These are phyloP conservation scores for Ophiocordyceps unilateralis DNA, from an alignment of 2,329 filamentous ascomycete species.

Conservation along the genomic window DNA sequence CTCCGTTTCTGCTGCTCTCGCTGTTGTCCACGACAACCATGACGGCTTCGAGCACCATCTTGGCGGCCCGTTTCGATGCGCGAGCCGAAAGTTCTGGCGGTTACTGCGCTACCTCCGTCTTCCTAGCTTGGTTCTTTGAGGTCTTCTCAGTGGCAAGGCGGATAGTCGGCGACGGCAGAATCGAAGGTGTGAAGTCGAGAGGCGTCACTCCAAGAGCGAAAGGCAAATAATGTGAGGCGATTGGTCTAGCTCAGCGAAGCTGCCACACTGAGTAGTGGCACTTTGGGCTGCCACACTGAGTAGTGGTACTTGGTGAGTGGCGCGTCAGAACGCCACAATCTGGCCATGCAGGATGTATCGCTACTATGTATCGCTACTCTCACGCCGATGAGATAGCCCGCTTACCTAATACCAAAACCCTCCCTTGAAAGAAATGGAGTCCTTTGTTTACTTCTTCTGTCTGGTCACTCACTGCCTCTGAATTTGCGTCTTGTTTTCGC, in stretches of 20 bases:
- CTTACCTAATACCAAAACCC: slow-evolving; percentile 3
- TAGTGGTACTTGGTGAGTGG: background rate
- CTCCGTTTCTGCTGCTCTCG: slow-evolving; percentile 94
- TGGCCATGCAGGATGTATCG: slow-evolving; percentile 5
- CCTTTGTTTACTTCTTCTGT: slow-evolving; percentile 22
- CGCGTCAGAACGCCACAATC: background rate
- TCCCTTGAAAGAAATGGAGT: background rate
- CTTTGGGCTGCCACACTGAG: background rate
- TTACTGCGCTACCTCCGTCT: background rate
- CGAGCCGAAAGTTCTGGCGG: background rate
- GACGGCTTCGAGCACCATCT: slow-evolving; percentile 95
- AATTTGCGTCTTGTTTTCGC: too few relatives aligned
- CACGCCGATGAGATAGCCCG: background rate
- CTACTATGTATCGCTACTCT: slow-evolving; percentile 5
- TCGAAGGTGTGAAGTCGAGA: too few relatives aligned
- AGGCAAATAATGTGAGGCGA: too few relatives aligned
- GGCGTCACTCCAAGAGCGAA: too few relatives aligned
- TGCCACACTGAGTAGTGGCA: too few relatives aligned
- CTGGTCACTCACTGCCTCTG: slow-evolving; percentile 7
- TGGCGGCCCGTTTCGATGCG: slow-evolving; percentile 13
- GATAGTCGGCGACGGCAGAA: too few relatives aligned
- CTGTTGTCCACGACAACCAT: slow-evolving; percentile 99
- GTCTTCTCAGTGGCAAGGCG: too few relatives aligned
- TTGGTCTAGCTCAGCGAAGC: too few relatives aligned
- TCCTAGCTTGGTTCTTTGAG: too few relatives aligned